phyloP scores from a whole-genome alignment of 352 stramenopile species.

The Phytophthora tubulina region DNA sequence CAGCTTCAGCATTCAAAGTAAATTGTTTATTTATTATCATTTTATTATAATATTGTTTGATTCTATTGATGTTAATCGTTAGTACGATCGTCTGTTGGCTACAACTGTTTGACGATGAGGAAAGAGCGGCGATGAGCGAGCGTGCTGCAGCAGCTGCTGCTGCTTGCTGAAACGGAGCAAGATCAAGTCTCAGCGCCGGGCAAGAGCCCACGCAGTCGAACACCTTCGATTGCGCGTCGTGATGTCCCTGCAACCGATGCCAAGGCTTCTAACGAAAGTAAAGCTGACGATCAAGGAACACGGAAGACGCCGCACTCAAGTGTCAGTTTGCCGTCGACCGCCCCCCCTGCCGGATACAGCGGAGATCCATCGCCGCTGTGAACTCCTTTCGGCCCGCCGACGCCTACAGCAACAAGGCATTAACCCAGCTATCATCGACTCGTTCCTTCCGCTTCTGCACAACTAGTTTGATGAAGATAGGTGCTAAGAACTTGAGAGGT shows the following conservation, averaged over 20 bases:
- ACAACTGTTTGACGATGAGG: constrained; percentile 22
- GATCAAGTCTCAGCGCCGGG: background rate
- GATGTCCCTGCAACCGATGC: background rate
- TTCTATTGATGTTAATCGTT: constrained; percentile 17
- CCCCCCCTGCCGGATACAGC: constrained; percentile 11
- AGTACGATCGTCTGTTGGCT: constrained; percentile 27
- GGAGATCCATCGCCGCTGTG: constrained; percentile 31
- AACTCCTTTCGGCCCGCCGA: constrained; percentile 19
- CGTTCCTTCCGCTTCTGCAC: no score
- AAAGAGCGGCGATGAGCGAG: constrained; percentile 21
- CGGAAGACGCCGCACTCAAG: background rate
- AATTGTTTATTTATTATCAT: no score
- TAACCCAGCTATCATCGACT: background rate
- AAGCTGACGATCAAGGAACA: background rate
- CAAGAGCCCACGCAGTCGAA: constrained; percentile 5
- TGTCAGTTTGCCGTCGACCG: constrained; percentile 5
- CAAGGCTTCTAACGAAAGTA: background rate
- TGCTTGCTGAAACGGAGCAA: background rate
- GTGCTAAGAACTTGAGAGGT: no score
- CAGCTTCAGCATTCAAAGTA: no score
- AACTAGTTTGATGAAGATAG: no score
- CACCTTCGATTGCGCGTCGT: background rate
- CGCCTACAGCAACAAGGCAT: constrained; percentile 7
- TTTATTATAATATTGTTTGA: no score
- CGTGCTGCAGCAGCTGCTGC: background rate